phyloP scores from a whole-genome alignment of 2,329 filamentous ascomycete genomes.

The Akanthomyces muscarius region DNA sequence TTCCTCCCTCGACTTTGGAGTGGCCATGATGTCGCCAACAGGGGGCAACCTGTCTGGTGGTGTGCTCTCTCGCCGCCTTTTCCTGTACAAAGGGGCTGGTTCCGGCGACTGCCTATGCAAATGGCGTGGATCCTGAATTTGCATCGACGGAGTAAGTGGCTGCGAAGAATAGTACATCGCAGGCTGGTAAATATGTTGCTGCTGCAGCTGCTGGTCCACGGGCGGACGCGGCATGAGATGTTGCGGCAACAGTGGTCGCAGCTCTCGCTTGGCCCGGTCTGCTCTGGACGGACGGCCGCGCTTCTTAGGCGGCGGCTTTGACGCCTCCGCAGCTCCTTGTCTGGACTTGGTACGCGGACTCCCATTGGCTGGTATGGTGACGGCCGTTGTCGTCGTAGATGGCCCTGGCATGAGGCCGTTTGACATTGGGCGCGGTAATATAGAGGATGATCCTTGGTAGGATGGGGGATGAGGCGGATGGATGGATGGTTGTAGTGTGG shows the following conservation, averaged over 20 bases:
- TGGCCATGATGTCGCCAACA: constrained; percentile 9
- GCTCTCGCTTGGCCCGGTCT: constrained; percentile 35
- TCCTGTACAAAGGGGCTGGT: background rate
- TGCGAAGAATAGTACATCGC: background rate
- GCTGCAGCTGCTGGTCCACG: constrained; percentile 10
- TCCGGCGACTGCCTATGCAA: background rate
- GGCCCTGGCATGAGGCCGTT: constrained; percentile 6
- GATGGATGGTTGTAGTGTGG: constrained; percentile 20
- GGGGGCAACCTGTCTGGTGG: constrained; percentile 7
- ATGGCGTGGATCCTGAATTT: background rate
- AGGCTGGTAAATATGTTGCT: background rate
- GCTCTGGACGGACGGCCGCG: constrained; percentile 44
- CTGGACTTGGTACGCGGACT: constrained; percentile 3
- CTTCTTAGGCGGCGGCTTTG: constrained; percentile 32
- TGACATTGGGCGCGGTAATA: constrained; percentile 14
- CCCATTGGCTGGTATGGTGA: background rate
- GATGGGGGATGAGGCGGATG: constrained; percentile 18
- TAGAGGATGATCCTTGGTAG: background rate
- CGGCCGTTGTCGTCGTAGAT: background rate
- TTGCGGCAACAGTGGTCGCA: constrained; percentile 31
- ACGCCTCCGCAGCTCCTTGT: background rate
- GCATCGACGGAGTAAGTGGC: background rate
- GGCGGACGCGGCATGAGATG: constrained; percentile 30
- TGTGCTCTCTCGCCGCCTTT: background rate
- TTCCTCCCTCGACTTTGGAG: constrained; percentile 1